Base-by-base conservation (phyloP, 1,284 basidiomycete species). In the Tilletia horrida region DNA sequence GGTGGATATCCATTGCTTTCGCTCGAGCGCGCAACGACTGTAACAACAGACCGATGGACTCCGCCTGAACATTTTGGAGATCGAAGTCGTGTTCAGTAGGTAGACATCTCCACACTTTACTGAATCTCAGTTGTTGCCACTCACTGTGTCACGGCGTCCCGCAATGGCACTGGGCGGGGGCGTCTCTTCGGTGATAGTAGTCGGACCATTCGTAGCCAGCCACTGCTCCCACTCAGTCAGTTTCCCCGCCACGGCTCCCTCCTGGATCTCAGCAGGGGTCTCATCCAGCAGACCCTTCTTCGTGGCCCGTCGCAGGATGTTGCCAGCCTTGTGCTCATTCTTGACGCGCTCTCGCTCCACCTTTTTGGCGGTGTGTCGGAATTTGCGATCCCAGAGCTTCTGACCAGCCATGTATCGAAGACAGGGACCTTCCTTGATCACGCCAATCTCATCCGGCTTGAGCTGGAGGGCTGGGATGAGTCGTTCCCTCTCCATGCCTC, bases 401-500 rank as follows among this genome's bases (percentile, higher is more conserved):
- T 75, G 71, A 25, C 76, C 76, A 45, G 73, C 67, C 21, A 70
- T 69, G 66, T 76, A 79, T 42, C 73, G 68, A 18, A 61, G 68
- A 50, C 71, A 63, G 29, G 84, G 83, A 0, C 83, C 84, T 69
- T 84, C 84, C 71, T 86, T 85, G 74, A 87, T 83, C 23, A 82
- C 67, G 0, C 86, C 86, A 9, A 86, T 78, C 59, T 88, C 83
- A 25, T 90, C 87, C 0, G 84, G 81, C 0, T 86, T 85, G 52
- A 94, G 82, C 8, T 84, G 85, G 50, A 95, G 84, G 0, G 88
- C 90, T 6, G 84, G 82, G 0, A 97, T 84, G 59, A 90, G 86
- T 0, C 85, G 81, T 68, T 86, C 85, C 0, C 88, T 85, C 77
- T 97, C 93, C 71, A 98, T 85, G 0, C 89, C 86, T 11, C 93